Conservation (phyloP, 257 asterid genomes). For the Cynanchum wilfordii region DNA sequence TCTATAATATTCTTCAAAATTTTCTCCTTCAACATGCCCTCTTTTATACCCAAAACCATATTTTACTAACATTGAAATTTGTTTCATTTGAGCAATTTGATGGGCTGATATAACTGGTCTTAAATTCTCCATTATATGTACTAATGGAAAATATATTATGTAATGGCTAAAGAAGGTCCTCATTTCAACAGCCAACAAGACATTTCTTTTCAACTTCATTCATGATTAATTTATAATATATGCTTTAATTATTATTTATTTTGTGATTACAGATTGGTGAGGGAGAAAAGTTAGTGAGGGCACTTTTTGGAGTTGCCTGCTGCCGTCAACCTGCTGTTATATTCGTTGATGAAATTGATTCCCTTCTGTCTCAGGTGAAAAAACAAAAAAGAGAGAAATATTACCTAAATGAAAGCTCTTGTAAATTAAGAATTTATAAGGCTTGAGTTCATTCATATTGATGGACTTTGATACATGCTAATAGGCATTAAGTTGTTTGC, state of each 20-base stretch:
- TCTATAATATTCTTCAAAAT: not conserved
- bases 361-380: constrained; percentile 92
- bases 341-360: constrained; percentile 95
- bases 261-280: constrained; percentile 78
- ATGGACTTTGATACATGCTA: not conserved
- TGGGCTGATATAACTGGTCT: not conserved
- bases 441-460: not conserved
- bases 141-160: not conserved
- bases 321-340: constrained; percentile 99
- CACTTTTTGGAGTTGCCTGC: constrained; percentile 97
- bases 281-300: constrained; percentile 98
- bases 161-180: not conserved
- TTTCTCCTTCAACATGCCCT: not conserved
- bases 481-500: not conserved
- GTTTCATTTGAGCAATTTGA: not conserved
- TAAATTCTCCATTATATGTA: not conserved
- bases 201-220: not conserved
- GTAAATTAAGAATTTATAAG: not conserved
- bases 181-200: not conserved
- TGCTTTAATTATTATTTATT: constrained; percentile 8
- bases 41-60: not conserved
- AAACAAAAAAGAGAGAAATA: not conserved
- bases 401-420: not conserved
- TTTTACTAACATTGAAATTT: not conserved
- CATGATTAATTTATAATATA: not conserved